phyloP scores from a whole-genome alignment of 139 green algal genomes.

The Raphidocelis subcapitata region DNA sequence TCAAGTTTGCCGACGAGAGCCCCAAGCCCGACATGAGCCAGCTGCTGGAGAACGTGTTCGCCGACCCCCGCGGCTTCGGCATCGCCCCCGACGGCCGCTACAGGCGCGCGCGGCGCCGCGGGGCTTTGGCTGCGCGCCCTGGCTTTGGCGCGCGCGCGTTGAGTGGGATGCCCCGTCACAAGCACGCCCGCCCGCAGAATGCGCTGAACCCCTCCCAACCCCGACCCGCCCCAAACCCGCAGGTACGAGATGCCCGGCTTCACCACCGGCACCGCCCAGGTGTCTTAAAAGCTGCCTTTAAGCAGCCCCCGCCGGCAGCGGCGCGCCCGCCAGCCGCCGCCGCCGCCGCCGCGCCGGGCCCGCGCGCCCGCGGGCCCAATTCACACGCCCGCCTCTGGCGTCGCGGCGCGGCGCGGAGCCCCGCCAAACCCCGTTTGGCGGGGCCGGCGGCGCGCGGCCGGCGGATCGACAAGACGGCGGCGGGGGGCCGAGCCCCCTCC shows the following conservation, averaged over 20 bases:
- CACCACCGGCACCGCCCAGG: constrained; percentile 70
- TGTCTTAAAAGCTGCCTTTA: too few species aligned
- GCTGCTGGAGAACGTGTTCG: constrained; percentile 98
- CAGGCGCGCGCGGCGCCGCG: constrained; percentile 9
- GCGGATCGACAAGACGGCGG: too few species aligned
- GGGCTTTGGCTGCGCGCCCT: neutral
- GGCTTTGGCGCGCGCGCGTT: neutral
- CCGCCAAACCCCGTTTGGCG: too few species aligned
- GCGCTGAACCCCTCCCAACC: neutral
- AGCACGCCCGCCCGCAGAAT: neutral
- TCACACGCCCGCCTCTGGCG: too few species aligned
- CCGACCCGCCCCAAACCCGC: constrained; percentile 3
- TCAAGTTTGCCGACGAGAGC: constrained; percentile 91
- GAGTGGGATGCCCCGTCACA: neutral
- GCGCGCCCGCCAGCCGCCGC: too few species aligned
- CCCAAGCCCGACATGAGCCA: constrained; percentile 91
- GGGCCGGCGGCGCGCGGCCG: too few species aligned
- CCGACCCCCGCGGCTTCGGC: constrained; percentile 91
- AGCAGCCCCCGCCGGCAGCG: too few species aligned
- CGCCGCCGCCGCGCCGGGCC: too few species aligned
- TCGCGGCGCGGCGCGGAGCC: too few species aligned
- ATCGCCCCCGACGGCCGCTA: constrained; percentile 73
- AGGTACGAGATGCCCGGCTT: constrained; percentile 85
- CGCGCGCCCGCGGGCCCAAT: too few species aligned
- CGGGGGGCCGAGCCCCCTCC: too few species aligned